Conservation (phyloP, 2,329 filamentous ascomycete genomes). For the Diaporthe nobilis region DNA sequence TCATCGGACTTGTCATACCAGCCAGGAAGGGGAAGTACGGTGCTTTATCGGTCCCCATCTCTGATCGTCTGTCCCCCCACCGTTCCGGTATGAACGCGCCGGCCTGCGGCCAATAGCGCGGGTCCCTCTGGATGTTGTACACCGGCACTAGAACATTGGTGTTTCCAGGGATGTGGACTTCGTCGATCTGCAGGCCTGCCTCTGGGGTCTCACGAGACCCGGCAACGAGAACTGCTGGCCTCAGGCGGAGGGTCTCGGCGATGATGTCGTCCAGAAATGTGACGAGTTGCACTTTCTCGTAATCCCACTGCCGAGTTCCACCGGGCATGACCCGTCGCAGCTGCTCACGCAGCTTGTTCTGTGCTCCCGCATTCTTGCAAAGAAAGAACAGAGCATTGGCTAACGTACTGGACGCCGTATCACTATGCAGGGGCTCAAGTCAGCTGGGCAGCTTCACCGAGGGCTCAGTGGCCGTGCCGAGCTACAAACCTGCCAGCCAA, state of each 20-base stretch:
- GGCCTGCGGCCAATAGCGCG: slow-evolving; percentile 40
- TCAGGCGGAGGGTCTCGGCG: slow-evolving; percentile 35
- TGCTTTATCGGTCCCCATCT: slow-evolving; percentile 38
- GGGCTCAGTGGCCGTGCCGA: background rate
- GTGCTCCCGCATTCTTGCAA: slow-evolving; percentile 18
- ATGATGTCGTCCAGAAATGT: slow-evolving; percentile 33
- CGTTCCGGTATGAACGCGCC: slow-evolving; percentile 43
- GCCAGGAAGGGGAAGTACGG: slow-evolving; percentile 42
- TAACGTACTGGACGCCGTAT: slow-evolving; percentile 17
- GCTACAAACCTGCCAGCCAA: slow-evolving; percentile 27
- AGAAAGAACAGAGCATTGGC: slow-evolving; percentile 30
- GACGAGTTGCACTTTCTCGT: slow-evolving; percentile 27
- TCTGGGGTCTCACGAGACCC: slow-evolving; percentile 23
- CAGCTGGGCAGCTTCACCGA: background rate
- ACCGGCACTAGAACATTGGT: slow-evolving; percentile 35
- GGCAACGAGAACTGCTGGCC: slow-evolving; percentile 30
- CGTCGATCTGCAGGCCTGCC: slow-evolving; percentile 39
- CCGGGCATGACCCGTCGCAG: background rate
- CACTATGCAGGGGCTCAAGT: background rate
- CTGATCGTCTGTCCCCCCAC: slow-evolving; percentile 33
- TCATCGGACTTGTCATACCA: slow-evolving; percentile 8
- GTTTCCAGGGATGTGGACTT: slow-evolving; percentile 37
- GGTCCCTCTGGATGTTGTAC: slow-evolving; percentile 42
- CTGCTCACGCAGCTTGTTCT: slow-evolving; percentile 11
- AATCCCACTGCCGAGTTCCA: slow-evolving; percentile 6